Base-by-base conservation (phyloP, 164 flowering plant species). In the Vitis amurensis region DNA sequence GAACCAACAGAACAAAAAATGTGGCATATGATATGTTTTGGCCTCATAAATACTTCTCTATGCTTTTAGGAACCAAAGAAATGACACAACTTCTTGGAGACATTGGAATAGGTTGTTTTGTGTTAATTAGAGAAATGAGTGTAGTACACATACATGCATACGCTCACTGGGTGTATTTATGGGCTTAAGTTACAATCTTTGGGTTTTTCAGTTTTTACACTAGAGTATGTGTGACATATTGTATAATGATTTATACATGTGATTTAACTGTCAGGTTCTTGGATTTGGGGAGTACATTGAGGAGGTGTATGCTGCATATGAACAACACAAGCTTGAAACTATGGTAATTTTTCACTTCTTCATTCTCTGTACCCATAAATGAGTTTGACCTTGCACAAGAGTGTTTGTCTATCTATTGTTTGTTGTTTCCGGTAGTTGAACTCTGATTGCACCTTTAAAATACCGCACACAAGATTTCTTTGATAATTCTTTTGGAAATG, bases 221-320 rank as follows among this genome's bases (percentile, higher is more conserved):
- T 16, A 10, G 15, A 23, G 11, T 8, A 11, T 64, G 4, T 19
- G 37, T 1, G 17, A 55, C 13, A 48, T 13, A 8, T 23, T 12
- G 29, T 29, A 47, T 65, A 53, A 50, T 57, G 55, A 56, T 23
- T 16, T 59, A 13, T 62, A 50, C 47, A 55, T 69, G 60, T 59
- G 47, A 50, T 77, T 49, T 64, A 3, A 13, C 9, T 70, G 51
- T 55, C 89, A 94, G 98, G 98, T 89, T 74, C 97, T 95, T 75
- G 98, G 99, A 14, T 93, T 95, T 78, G 89, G 97, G 57, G 98
- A 91, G 50, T 95, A 95, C 85, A 90, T 90, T 62, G 97, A 93
- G 72, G 99, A 95, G 61, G 99, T 95, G 44, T 93, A 86, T 82
- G 87, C 97, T 71, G 98, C 99, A 53, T 95, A 90, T 70, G 97